A percentile compares a stretch with the other conserved stretches of the same genome.
Conservation (phyloP, 345 rosid genomes). For the Salix exigua region DNA sequence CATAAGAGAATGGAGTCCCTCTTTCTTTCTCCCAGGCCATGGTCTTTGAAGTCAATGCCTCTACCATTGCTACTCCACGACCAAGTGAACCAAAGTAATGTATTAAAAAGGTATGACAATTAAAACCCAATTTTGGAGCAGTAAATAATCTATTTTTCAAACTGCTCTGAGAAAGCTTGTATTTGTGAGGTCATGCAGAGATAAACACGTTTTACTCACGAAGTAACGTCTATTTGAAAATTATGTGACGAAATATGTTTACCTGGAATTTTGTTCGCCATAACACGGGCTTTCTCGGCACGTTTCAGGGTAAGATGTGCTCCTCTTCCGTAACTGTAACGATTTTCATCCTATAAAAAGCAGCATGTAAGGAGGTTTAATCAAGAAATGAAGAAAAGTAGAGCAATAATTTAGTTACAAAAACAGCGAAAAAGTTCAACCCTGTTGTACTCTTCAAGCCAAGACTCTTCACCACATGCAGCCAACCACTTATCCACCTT, state of each 20-base stretch:
- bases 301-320: constrained; percentile 65
- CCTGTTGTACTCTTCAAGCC: constrained; percentile 79
- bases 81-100: constrained; percentile 7
- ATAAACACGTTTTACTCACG: background rate
- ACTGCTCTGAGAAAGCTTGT: background rate
- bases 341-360: constrained; percentile 52
- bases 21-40: constrained; percentile 65
- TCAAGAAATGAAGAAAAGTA: background rate
- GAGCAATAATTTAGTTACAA: background rate
- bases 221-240: background rate
- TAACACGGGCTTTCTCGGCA: constrained; percentile 68
- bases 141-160: background rate
- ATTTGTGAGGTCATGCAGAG: background rate
- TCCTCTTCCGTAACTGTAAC: constrained; percentile 76
- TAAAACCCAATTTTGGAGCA: background rate
- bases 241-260: constrained; percentile 8
- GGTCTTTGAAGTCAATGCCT: constrained; percentile 46
- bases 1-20: constrained; percentile 58
- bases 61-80: constrained; percentile 52
- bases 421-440: constrained; percentile 24
- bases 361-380: constrained; percentile 11
- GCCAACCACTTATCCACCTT: constrained; percentile 69
- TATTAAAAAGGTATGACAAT: background rate
- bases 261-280: constrained; percentile 73
- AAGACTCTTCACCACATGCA: constrained; percentile 70